Evolutionary conservation across 257 asterid genomes (phyloP).

Genomic region (Nicotiana noctiflora): DNA sequence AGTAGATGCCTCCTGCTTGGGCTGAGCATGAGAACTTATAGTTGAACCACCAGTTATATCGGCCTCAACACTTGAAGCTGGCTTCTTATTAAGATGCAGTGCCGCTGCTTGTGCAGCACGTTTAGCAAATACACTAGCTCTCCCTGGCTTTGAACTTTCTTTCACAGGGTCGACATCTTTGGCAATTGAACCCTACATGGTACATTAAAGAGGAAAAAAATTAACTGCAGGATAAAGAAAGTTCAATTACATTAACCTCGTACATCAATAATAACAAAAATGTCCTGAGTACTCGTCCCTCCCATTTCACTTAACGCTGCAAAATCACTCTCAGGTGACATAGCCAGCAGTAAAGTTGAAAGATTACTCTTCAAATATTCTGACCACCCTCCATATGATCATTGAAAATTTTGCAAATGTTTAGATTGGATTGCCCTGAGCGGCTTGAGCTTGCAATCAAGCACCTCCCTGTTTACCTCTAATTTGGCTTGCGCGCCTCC

Average conservation of each 20-base stretch:
- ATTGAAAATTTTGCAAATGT: neutral
- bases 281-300: neutral
- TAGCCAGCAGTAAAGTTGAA: neutral
- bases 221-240: neutral
- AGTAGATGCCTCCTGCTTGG: conserved; percentile 79
- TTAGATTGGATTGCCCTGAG: neutral
- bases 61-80: conserved; percentile 71
- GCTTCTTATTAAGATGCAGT: conserved; percentile 59
- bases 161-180: conserved; percentile 62
- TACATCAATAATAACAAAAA: neutral
- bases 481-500: neutral
- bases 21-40: conserved; percentile 49
- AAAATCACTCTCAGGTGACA: neutral
- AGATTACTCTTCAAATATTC: neutral
- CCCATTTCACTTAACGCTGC: neutral
- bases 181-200: conserved; percentile 41
- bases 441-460: neutral
- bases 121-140: conserved; percentile 55
- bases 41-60: conserved; percentile 55
- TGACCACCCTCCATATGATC: neutral
- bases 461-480: neutral
- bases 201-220: neutral
- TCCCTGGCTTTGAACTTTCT: conserved; percentile 62
- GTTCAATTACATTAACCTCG: neutral
- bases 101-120: no score